Evolutionary conservation across 768 basidiomycete species (phyloP).

Genomic region (Amanita phalloides): DNA sequence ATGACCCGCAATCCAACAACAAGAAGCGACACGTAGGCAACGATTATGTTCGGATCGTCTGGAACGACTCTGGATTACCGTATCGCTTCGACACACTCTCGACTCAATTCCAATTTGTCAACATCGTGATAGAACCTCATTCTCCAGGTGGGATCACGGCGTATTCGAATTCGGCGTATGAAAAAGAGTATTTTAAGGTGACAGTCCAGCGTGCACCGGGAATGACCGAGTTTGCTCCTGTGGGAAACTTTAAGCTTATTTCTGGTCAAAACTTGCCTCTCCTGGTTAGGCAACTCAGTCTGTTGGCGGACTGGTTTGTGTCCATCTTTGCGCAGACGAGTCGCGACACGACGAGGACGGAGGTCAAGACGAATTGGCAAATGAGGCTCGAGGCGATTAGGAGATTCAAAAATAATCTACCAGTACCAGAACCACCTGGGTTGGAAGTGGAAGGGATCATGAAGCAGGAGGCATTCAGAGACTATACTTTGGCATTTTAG

Average conservation of each 20-base stretch:
- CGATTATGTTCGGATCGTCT: conserved; percentile 91
- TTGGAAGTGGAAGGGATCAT: conserved; percentile 30
- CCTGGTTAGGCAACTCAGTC: conserved; percentile 80
- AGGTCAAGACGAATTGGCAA: conserved; percentile 88
- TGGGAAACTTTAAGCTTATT: conserved; percentile 91
- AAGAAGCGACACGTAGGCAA: conserved; percentile 98
- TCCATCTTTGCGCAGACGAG: conserved; percentile 71
- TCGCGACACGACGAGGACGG: conserved; percentile 55
- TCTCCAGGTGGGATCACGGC: conserved; percentile 77
- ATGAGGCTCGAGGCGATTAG: conserved; percentile 70
- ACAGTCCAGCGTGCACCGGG: conserved; percentile 79
- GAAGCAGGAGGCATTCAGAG: conserved; percentile 39
- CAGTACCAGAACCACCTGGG: conserved; percentile 15
- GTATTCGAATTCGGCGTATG: conserved; percentile 73
- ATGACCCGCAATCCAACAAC: conserved; percentile 63
- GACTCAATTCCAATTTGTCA: conserved; percentile 94
- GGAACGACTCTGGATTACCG: conserved; percentile 90
- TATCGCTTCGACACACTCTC: conserved; percentile 88
- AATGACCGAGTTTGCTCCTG: conserved; percentile 90
- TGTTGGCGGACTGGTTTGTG: conserved; percentile 86
- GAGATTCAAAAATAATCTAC: conserved; percentile 43
- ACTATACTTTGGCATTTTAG: conserved; percentile 32
- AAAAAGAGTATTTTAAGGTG: conserved; percentile 95
- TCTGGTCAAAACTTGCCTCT: conserved; percentile 79
- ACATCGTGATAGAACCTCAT: conserved; percentile 94